Conservation (phyloP, 2,329 filamentous ascomycete genomes). For the Fusarium ramigenum region DNA sequence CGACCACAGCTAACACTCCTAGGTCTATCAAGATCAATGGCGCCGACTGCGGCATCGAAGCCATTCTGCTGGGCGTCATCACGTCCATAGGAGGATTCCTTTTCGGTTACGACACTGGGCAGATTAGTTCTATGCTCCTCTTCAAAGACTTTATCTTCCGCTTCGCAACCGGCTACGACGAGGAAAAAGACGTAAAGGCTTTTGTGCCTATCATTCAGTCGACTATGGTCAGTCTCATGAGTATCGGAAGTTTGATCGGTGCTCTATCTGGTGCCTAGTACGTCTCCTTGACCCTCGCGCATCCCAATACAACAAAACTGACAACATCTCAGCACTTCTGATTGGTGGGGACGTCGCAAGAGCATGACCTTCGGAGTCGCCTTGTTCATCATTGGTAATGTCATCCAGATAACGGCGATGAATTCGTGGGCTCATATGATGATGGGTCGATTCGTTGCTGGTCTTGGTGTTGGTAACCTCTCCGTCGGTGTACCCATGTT, state of each 20-base stretch:
- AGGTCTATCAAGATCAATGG: slow-evolving; percentile 56
- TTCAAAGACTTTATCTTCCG: slow-evolving; percentile 64
- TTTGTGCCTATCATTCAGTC: slow-evolving; percentile 57
- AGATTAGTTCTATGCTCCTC: slow-evolving; percentile 62
- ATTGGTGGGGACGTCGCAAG: slow-evolving; percentile 66
- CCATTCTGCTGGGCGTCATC: slow-evolving; percentile 57
- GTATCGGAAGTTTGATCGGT: slow-evolving; percentile 64
- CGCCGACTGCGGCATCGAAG: slow-evolving; percentile 53
- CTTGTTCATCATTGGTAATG: slow-evolving; percentile 71
- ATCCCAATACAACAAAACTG: not conserved
- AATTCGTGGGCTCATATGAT: slow-evolving; percentile 71
- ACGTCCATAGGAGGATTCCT: slow-evolving; percentile 70
- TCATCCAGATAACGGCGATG: slow-evolving; percentile 70
- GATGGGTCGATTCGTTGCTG: slow-evolving; percentile 72
- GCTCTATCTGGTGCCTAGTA: slow-evolving; percentile 61
- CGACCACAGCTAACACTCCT: not conserved
- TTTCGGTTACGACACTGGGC: slow-evolving; percentile 71
- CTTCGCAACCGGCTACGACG: slow-evolving; percentile 59
- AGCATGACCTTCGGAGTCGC: slow-evolving; percentile 62
- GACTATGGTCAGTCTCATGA: slow-evolving; percentile 65
- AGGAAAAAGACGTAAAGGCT: slow-evolving; percentile 45
- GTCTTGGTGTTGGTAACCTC: slow-evolving; percentile 73
- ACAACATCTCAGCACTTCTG: slow-evolving; percentile 55
- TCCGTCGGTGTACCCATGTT: slow-evolving; percentile 74
- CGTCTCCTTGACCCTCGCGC: slow-evolving; percentile 1